Evolutionary conservation across 163 green algal species (phyloP).

Genomic region (Chlamydomonas reinhardtii): DNA sequence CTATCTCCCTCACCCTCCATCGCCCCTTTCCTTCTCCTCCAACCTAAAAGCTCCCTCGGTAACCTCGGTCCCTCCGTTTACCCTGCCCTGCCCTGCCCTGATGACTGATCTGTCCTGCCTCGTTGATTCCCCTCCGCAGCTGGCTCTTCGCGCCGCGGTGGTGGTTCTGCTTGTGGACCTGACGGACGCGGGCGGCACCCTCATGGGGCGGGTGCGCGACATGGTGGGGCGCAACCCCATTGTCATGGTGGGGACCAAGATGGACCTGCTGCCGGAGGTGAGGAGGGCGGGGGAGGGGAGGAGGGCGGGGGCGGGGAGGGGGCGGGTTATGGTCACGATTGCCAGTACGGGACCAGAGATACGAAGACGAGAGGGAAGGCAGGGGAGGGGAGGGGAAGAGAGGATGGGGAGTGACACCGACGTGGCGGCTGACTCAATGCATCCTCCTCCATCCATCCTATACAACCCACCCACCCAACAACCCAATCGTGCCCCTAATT

Average conservation of each 20-base stretch:
- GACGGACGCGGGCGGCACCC: slow-evolving; percentile 88
- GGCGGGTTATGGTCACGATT: neutral
- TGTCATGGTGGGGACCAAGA: slow-evolving; percentile 90
- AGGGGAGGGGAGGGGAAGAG: too few relatives aligned
- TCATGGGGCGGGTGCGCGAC: slow-evolving; percentile 85
- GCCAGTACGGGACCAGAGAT: too few relatives aligned
- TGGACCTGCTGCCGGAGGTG: slow-evolving; percentile 90
- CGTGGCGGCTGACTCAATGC: too few relatives aligned
- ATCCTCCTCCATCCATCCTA: too few relatives aligned
- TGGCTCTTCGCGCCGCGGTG: slow-evolving; percentile 66
- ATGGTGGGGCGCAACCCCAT: slow-evolving; percentile 90
- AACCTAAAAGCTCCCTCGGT: too few relatives aligned
- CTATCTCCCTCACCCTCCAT: neutral
- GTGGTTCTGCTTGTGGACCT: slow-evolving; percentile 94
- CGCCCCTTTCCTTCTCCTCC: neutral
- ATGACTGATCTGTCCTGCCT: too few relatives aligned
- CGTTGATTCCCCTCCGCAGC: neutral
- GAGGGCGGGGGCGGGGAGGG: neutral
- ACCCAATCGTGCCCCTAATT: too few relatives aligned
- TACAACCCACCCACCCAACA: too few relatives aligned
- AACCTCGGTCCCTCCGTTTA: too few relatives aligned
- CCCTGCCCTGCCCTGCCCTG: too few relatives aligned
- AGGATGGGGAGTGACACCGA: too few relatives aligned
- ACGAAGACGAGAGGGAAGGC: too few relatives aligned
- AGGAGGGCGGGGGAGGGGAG: neutral